Percentiles rank a stretch among this genome's conserved stretches.
Conservation (phyloP, 164 flowering plant genomes). For the Vitis rupestris region DNA sequence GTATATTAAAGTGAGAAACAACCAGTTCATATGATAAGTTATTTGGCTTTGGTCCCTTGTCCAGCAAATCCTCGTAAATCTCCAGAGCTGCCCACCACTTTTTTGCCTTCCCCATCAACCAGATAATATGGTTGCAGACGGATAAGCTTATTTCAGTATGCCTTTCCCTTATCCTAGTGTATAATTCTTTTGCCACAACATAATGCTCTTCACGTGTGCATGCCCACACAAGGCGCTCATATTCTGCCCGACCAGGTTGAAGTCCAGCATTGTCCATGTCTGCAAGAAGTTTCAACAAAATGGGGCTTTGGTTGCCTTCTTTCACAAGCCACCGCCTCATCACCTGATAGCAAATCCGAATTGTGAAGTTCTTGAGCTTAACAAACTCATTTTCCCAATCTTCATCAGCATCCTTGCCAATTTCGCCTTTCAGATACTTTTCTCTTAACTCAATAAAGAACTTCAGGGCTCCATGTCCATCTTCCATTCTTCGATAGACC, state of each 20-base stretch:
- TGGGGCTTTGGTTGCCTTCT: conserved; percentile 34
- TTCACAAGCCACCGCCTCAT: conserved; percentile 85
- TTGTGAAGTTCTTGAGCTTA: conserved; percentile 61
- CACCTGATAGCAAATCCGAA: conserved; percentile 76
- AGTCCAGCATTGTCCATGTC: conserved; percentile 71
- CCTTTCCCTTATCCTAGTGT: conserved; percentile 62
- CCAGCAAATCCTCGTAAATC: conserved; percentile 85
- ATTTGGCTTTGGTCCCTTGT: conserved; percentile 91
- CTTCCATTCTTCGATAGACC: conserved; percentile 75
- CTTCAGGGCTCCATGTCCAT: conserved; percentile 77
- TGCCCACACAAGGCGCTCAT: conserved; percentile 87
- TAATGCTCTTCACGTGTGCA: conserved; percentile 76
- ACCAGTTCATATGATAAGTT: conserved; percentile 75
- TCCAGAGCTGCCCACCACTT: conserved; percentile 99
- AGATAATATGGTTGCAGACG: conserved; percentile 88
- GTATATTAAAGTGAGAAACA: conserved; percentile 75
- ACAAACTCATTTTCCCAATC: conserved; percentile 68
- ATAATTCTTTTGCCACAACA: conserved; percentile 73
- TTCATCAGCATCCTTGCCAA: conserved; percentile 36
- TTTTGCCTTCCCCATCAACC: conserved; percentile 95
- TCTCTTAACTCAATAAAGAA: conserved; percentile 62
- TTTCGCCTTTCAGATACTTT: conserved; percentile 55
- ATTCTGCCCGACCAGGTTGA: conserved; percentile 47
- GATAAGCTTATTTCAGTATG: conserved; percentile 73
- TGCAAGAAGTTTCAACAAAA: conserved; percentile 63